phyloP scores from a whole-genome alignment of 2,329 filamentous ascomycete genomes.

The Podosphaera xanthii region DNA sequence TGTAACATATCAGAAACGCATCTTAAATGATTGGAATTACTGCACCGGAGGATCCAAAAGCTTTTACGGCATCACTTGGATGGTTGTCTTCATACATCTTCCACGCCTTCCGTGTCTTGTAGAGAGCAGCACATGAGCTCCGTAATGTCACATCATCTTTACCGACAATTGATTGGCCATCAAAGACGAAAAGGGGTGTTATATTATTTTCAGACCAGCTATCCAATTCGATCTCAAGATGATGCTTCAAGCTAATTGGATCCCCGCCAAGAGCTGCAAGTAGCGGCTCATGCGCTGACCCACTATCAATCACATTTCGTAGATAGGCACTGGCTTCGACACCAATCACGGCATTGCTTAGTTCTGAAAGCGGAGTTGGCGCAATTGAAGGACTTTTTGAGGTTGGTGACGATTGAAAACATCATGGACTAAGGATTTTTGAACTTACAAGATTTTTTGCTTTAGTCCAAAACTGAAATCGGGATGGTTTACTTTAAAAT shows the following conservation, averaged over 20 bases:
- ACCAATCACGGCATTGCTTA: slow-evolving; percentile 39
- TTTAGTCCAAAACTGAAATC: slow-evolving; percentile 1
- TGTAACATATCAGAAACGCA: slow-evolving; percentile 19
- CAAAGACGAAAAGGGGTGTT: slow-evolving; percentile 74
- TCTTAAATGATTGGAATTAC: not conserved
- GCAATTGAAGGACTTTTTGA: not conserved
- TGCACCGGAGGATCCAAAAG: slow-evolving; percentile 66
- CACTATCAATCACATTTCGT: slow-evolving; percentile 47
- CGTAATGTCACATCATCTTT: slow-evolving; percentile 48
- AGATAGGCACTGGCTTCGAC: slow-evolving; percentile 85
- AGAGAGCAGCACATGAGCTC: slow-evolving; percentile 39
- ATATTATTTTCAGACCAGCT: slow-evolving; percentile 47
- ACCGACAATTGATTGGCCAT: slow-evolving; percentile 59
- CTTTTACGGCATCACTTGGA: slow-evolving; percentile 56
- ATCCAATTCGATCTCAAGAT: slow-evolving; percentile 56
- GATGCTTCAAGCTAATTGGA: slow-evolving; percentile 52
- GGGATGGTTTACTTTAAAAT: slow-evolving; percentile 1
- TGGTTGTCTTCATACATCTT: slow-evolving; percentile 60
- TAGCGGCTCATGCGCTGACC: slow-evolving; percentile 60
- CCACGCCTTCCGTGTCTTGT: slow-evolving; percentile 64
- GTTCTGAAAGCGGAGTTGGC: slow-evolving; percentile 1
- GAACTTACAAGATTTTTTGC: not conserved
- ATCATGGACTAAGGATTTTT: not conserved
- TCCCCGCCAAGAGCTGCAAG: slow-evolving; percentile 75
- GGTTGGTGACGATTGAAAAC: not conserved